Base-by-base conservation (phyloP, 164 flowering plant genomes). In the Tetrastigma voinierianum region DNA sequence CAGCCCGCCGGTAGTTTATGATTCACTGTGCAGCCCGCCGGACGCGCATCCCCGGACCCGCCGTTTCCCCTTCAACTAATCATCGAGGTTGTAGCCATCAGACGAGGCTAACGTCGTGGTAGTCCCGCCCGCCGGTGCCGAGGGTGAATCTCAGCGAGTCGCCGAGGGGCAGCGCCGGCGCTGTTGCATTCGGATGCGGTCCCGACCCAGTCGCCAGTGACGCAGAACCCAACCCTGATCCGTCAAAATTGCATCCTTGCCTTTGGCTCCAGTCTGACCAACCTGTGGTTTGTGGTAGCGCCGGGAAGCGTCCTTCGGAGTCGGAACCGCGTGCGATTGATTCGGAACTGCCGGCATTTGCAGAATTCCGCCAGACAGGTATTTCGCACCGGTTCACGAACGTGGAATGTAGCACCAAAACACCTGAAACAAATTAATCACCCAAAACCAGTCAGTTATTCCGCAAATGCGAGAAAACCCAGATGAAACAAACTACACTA, bases 51-150 rank as follows among this genome's bases (percentile, higher is more conserved):
- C 90, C 96, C 25, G 83, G n/a, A 67, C 44, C 95, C 93, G 12
- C 94, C 90, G 0, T 68, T 69, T 2, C n/a, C n/a, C 79, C 77
- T 57, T 82, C 88, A 2, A 93, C 81, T 8, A n/a, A 84, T 7
- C 87, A 93, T 74, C 0, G 11, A 93, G 17, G 53, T 93, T 93
- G 81, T 84, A 93, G 14, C 98, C 98, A 59, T 93, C 98, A n/a
- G 1, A 93, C 98, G 3, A 90, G 83, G 80, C 95, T 87, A 14
- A 88, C 96, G 70, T 90, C 96, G 43, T 89, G 90, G 67, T 87
- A 89, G 64, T 90, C 96, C 43, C 59, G 74, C 10, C 82, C 81
- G 17, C 80, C 84, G 4, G 87, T 23, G 0, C 86, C 86, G 16
- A 85, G 83, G 0, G 89, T 83, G 79, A 84, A 80, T n/a, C 77